Evolutionary conservation across 1,139 yeast genomes (phyloP).

Genomic region (Geotrichum candidum): DNA sequence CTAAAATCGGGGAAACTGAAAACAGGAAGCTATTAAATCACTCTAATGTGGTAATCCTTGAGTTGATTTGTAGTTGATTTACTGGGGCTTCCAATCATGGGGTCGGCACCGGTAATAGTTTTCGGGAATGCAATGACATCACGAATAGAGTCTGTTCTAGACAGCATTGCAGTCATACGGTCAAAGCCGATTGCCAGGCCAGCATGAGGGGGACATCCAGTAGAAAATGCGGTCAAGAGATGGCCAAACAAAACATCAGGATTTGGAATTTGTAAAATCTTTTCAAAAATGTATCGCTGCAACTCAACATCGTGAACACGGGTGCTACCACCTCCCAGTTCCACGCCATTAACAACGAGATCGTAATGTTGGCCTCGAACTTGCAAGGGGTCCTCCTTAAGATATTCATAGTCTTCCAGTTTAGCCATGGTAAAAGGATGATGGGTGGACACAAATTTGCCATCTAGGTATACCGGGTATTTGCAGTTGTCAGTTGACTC

Average conservation of each 20-base stretch:
- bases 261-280: constrained; percentile 36
- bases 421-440: constrained; percentile 96
- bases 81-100: constrained; percentile 83
- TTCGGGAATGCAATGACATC: constrained; percentile 97
- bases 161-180: constrained; percentile 82
- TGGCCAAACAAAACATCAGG: constrained; percentile 77
- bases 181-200: constrained; percentile 96
- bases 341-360: constrained; percentile 88
- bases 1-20: background rate
- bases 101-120: constrained; percentile 80
- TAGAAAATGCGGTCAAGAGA: constrained; percentile 66
- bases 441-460: constrained; percentile 64
- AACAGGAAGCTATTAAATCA: constrained; percentile 1
- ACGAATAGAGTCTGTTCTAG: constrained; percentile 68
- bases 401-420: constrained; percentile 54
- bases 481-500: constrained; percentile 29
- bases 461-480: constrained; percentile 58
- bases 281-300: constrained; percentile 54
- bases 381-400: constrained; percentile 50
- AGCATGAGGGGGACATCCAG: constrained; percentile 98
- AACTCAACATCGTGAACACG: constrained; percentile 83
- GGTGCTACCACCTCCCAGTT: constrained; percentile 94
- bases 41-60: constrained; percentile 24
- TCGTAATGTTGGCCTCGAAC: constrained; percentile 95
- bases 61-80: constrained; percentile 47